These are phyloP conservation scores for Leccinum subtestaceum DNA, from an alignment of 768 basidiomycete species.

Conservation along the genomic window DNA sequence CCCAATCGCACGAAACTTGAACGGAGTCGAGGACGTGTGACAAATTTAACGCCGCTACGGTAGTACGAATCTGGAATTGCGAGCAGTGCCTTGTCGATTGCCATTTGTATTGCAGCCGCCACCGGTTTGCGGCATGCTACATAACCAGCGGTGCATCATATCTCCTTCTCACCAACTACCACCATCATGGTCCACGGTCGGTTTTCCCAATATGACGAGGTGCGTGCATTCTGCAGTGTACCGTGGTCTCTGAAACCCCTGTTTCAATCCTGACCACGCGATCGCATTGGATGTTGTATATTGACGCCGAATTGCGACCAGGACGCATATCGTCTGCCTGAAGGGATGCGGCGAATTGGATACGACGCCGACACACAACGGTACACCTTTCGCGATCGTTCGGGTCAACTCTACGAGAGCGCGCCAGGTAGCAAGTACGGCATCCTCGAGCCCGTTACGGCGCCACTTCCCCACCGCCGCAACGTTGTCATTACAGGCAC, in stretches of 20 bases:
- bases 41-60: no score
- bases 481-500: constrained; percentile 24
- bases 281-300: neutral
- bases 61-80: no score
- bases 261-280: neutral
- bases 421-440: constrained; percentile 47
- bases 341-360: constrained; percentile 47
- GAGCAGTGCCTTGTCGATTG: no score
- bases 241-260: neutral
- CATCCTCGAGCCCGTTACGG: constrained; percentile 35
- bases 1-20: no score
- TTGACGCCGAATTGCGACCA: constrained; percentile 16
- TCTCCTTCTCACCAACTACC: neutral
- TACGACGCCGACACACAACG: constrained; percentile 54
- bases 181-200: constrained; percentile 9
- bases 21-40: no score
- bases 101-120: no score
- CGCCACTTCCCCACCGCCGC: constrained; percentile 24
- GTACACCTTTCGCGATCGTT: constrained; percentile 48
- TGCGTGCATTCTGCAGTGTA: constrained; percentile 3
- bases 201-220: constrained; percentile 29
- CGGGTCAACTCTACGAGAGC: constrained; percentile 44
- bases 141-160: no score
- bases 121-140: no score
- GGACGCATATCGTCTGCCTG: constrained; percentile 36